Percentiles rank a stretch among this genome's conserved stretches.
Conservation (phyloP, 2,329 filamentous ascomycete genomes). For the Sarocladium brachiariae region DNA sequence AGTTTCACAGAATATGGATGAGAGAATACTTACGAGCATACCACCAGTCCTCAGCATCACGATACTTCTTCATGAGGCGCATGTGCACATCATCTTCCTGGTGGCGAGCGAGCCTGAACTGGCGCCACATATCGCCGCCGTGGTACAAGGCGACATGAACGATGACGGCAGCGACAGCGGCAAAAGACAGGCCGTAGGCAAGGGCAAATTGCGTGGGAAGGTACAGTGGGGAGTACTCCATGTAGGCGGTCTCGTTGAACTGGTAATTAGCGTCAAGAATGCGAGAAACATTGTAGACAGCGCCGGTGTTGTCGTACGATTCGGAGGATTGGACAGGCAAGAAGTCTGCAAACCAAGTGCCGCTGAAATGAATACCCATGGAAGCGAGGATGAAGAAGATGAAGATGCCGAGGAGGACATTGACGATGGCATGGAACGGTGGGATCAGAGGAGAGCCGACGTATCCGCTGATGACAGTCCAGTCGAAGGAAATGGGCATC, state of each 20-base stretch:
- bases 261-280: conserved; percentile 49
- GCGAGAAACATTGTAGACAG: conserved; percentile 51
- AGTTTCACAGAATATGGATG: conserved; percentile 10
- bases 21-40: conserved; percentile 41
- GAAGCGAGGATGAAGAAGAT: conserved; percentile 52
- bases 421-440: conserved; percentile 48
- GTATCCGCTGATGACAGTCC: conserved; percentile 41
- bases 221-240: conserved; percentile 58
- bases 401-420: conserved; percentile 45
- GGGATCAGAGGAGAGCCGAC: conserved; percentile 44
- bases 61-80: conserved; percentile 55
- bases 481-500: conserved; percentile 54
- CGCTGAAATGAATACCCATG: conserved; percentile 51
- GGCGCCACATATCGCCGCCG: conserved; percentile 46
- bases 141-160: conserved; percentile 51
- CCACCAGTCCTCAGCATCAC: conserved; percentile 54
- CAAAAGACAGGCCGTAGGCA: conserved; percentile 58
- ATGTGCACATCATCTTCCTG: conserved; percentile 55
- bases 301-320: conserved; percentile 58
- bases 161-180: conserved; percentile 56
- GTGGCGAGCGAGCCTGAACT: conserved; percentile 46
- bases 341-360: conserved; percentile 51
- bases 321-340: conserved; percentile 54
- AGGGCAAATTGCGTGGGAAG: conserved; percentile 55
- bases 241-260: conserved; percentile 56